Conservation (phyloP, 192 early-diverging fungal genomes). For the Linnemannia elongata region DNA sequence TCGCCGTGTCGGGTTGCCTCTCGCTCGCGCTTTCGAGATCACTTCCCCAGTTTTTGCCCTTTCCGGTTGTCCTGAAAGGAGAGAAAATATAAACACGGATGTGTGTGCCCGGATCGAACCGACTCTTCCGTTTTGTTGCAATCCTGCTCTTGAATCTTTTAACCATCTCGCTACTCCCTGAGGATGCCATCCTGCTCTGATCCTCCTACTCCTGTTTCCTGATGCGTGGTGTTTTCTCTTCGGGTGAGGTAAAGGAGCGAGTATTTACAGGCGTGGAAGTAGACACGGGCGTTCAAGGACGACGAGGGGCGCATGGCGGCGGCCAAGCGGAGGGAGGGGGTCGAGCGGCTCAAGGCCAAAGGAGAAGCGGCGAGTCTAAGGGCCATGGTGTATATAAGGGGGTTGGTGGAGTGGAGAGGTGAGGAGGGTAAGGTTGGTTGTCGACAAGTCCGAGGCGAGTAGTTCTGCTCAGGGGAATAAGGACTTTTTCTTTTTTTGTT, state of each 20-base stretch:
- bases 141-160: neutral
- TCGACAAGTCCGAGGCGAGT: conserved; percentile 10
- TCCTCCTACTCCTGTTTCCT: neutral
- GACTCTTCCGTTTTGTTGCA: neutral
- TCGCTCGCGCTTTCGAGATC: neutral
- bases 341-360: conserved; percentile 34
- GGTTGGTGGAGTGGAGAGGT: conserved; percentile 22
- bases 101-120: neutral
- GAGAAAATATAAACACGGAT: neutral
- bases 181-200: neutral
- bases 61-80: neutral
- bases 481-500: neutral
- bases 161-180: neutral
- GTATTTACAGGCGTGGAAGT: conserved; percentile 50
- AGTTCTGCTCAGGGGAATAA: neutral
- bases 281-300: conserved; percentile 45
- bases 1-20: neutral
- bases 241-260: neutral
- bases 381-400: conserved; percentile 31
- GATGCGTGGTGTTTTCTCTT: neutral
- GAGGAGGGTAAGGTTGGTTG: conserved; percentile 5
- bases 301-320: conserved; percentile 41
- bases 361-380: conserved; percentile 48
- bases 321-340: conserved; percentile 37
- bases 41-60: conserved; percentile 27